A percentile compares a stretch with the other conserved stretches of the same genome.
These are phyloP conservation scores for Rhypophila decipiens DNA, from an alignment of 495 filamentous ascomycete genomes.

Conservation along the genomic window DNA sequence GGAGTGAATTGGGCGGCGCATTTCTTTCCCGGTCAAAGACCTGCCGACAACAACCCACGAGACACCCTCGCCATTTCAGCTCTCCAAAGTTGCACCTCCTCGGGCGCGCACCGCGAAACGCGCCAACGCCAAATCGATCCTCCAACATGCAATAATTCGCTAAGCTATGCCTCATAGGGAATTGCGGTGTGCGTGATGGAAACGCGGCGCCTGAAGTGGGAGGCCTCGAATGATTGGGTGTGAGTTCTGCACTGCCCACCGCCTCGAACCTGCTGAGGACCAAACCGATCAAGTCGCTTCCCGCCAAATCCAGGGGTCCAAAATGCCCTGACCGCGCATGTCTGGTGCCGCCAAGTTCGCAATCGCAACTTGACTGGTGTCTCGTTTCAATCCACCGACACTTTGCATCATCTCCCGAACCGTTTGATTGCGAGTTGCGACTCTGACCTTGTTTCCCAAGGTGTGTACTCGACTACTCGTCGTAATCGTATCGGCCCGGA, in stretches of 20 bases:
- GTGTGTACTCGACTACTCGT: too few relatives aligned
- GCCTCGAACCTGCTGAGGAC: neutral
- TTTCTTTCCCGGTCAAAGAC: too few relatives aligned
- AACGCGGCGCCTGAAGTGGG: constrained; percentile 6
- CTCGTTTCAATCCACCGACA: neutral
- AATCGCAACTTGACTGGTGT: neutral
- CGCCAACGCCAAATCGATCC: neutral
- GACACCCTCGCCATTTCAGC: too few relatives aligned
- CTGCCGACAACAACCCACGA: too few relatives aligned
- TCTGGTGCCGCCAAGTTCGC: neutral
- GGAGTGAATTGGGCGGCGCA: too few relatives aligned
- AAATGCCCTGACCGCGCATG: neutral
- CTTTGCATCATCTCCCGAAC: too few relatives aligned
- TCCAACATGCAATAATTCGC: neutral
- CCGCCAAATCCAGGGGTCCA: neutral
- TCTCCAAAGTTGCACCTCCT: too few relatives aligned
- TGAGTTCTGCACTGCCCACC: neutral
- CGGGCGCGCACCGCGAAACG: neutral
- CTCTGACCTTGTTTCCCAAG: neutral
- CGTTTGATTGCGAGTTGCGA: neutral
- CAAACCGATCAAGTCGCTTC: neutral
- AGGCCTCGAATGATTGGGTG: constrained; percentile 7
- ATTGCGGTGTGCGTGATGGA: constrained; percentile 11
- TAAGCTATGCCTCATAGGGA: constrained; percentile 13
- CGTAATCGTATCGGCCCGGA: neutral